Evolutionary conservation across 805 yeast species (phyloP).

Genomic region (Saturnispora sanitii): DNA sequence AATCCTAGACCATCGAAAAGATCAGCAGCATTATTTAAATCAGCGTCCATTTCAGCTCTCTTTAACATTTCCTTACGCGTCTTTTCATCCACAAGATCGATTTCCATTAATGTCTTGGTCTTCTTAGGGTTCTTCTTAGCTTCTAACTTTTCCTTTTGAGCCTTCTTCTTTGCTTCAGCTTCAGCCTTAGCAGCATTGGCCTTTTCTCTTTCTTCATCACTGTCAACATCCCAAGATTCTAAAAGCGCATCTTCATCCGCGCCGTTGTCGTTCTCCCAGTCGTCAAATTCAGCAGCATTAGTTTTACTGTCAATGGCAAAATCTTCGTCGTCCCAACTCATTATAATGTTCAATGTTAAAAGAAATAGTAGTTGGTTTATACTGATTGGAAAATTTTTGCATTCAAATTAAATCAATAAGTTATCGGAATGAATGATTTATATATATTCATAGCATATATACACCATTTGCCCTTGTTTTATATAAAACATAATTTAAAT

Average conservation of each 20-base stretch:
- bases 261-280: slow-evolving; percentile 62
- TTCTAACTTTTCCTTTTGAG: slow-evolving; percentile 32
- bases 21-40: slow-evolving; percentile 87
- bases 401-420: no score
- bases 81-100: slow-evolving; percentile 61
- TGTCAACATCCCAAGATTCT: slow-evolving; percentile 84
- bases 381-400: slow-evolving; percentile 1
- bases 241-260: slow-evolving; percentile 63
- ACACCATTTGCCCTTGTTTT: no score
- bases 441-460: no score
- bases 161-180: slow-evolving; percentile 23
- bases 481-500: no score
- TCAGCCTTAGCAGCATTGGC: slow-evolving; percentile 12
- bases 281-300: slow-evolving; percentile 40
- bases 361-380: background rate
- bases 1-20: slow-evolving; percentile 68
- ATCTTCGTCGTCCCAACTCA: slow-evolving; percentile 69
- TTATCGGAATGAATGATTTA: no score
- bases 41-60: slow-evolving; percentile 75
- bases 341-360: background rate
- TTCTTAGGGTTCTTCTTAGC: slow-evolving; percentile 36
- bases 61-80: slow-evolving; percentile 68
- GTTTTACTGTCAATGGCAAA: slow-evolving; percentile 52
- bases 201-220: slow-evolving; percentile 44
- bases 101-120: slow-evolving; percentile 37